Conservation (phyloP, 2,329 filamentous ascomycete species). For the Penicillium sp. region DNA sequence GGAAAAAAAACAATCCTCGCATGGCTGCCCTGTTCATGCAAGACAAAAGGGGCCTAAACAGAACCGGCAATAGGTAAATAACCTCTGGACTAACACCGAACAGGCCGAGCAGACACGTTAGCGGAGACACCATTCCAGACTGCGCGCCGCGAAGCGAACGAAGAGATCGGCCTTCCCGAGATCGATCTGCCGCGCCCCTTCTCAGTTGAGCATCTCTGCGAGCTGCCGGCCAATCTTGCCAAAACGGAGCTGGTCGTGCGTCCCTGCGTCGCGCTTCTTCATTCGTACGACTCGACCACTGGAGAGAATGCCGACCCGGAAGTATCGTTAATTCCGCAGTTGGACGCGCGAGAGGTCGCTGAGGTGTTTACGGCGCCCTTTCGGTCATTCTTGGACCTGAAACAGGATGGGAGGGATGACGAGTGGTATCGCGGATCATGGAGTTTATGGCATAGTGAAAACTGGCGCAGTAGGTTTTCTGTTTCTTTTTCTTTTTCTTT, state of each 20-base stretch:
- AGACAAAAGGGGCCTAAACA: not conserved
- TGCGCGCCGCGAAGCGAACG: slow-evolving; percentile 82
- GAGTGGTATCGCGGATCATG: slow-evolving; percentile 85
- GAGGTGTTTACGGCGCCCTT: slow-evolving; percentile 91
- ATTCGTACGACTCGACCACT: slow-evolving; percentile 54
- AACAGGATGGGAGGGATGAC: slow-evolving; percentile 52
- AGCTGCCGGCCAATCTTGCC: slow-evolving; percentile 73
- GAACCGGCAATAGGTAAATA: not conserved
- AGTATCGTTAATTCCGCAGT: slow-evolving; percentile 70
- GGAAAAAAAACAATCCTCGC: not conserved
- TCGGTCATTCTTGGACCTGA: slow-evolving; percentile 71
- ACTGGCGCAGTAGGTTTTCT: slow-evolving; percentile 61
- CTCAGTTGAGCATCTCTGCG: slow-evolving; percentile 80
- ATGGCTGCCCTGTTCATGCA: not conserved
- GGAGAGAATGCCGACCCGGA: slow-evolving; percentile 55
- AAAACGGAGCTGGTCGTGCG: slow-evolving; percentile 71
- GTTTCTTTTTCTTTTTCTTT: not conserved
- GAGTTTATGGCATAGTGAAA: slow-evolving; percentile 72
- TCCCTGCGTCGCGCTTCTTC: slow-evolving; percentile 75
- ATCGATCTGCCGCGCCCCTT: slow-evolving; percentile 73
- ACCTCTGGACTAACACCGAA: not conserved
- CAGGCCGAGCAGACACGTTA: slow-evolving; percentile 55
- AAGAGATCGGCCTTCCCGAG: slow-evolving; percentile 83
- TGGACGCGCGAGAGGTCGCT: slow-evolving; percentile 88
- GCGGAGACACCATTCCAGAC: slow-evolving; percentile 68